Base-by-base conservation (phyloP, 1,284 basidiomycete species). In the Fomitopsis pinicola region DNA sequence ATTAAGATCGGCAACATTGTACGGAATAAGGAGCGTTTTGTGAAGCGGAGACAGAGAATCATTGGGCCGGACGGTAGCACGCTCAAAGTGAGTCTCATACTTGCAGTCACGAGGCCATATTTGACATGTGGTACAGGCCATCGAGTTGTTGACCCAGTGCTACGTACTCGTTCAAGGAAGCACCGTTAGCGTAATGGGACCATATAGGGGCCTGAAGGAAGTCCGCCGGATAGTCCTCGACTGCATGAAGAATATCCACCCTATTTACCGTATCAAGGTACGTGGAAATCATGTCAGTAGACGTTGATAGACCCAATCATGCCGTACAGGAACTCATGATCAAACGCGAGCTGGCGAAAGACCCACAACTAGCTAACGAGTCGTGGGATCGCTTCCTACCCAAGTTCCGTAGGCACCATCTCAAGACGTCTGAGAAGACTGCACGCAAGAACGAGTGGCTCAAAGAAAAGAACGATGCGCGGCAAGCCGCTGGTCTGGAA, bases 231-330 rank as follows among this genome's bases (percentile, higher is more conserved):
- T 99, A 68, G 87, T 99, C 33, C 76, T 98, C 57, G 97, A 99
- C 74, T 99, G 97, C 79, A 97, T 99, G 94, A 97, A 94, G 78
- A 99, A 99, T 72, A 92, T 99, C 57, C 97, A 99, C 72, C 97
- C 97, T 2, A 99, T 99, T 72, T 99, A 99, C 75, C 90, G 96
- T 67, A 99, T 99, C 78, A 99, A 99, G 77, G 94, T 92, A 42
- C 30, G 77, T 67, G 42, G 22, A 22, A 22, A 45, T 33, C 4
- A 38, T 52, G 42, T 19, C 58, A 33, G 36, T 9, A 15, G 1
- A 46, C 5, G 9, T 9, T 35, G 58, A 19, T 44, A 26, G 19
- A 9, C 22, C n/a, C 4, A 33, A 2, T 45, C 28, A 33, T 26
- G 14, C 8, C 3, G 1, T 36, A 14, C 68, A 95, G 93, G 97